phyloP scores from a whole-genome alignment of 805 yeast species.

The Candida endomychidarum region DNA sequence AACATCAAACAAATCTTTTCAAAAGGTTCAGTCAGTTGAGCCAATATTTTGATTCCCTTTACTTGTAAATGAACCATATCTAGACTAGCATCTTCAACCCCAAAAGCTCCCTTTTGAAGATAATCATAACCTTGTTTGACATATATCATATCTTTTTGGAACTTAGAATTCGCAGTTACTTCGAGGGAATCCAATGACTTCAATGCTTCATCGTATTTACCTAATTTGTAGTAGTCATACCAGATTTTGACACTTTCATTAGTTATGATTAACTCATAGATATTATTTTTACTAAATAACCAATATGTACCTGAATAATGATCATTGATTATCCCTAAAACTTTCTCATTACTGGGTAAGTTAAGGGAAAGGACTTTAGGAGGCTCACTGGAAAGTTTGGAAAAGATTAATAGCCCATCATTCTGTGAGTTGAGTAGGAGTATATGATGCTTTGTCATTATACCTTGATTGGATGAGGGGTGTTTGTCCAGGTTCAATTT shows the following conservation, averaged over 20 bases:
- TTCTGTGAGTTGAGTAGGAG: slow-evolving; percentile 19
- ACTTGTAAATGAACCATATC: slow-evolving; percentile 34
- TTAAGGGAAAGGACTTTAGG: slow-evolving; percentile 12
- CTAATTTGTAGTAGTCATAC: slow-evolving; percentile 46
- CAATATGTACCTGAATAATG: slow-evolving; percentile 58
- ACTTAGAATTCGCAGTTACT: slow-evolving; percentile 11
- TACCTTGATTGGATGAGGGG: slow-evolving; percentile 16
- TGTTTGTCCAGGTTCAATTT: slow-evolving; percentile 18
- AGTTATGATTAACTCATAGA: slow-evolving; percentile 70
- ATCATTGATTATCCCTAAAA: slow-evolving; percentile 34
- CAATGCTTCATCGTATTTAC: slow-evolving; percentile 67
- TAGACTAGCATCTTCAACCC: slow-evolving; percentile 20
- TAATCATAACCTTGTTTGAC: slow-evolving; percentile 40
- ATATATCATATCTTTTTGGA: slow-evolving; percentile 30
- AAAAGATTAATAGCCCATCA: slow-evolving; percentile 23
- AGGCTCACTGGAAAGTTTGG: slow-evolving; percentile 26
- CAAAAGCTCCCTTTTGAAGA: slow-evolving; percentile 35
- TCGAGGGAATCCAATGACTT: slow-evolving; percentile 22
- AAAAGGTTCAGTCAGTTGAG: slow-evolving; percentile 62
- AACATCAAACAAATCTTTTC: slow-evolving; percentile 65
- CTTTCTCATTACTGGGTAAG: slow-evolving; percentile 5
- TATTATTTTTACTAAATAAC: slow-evolving; percentile 60
- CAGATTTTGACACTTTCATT: slow-evolving; percentile 76
- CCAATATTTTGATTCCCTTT: slow-evolving; percentile 46
- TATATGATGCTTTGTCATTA: slow-evolving; percentile 33